phyloP scores from a whole-genome alignment of 192 early-diverging fungal genomes.

The Entomortierella chlamydospora region DNA sequence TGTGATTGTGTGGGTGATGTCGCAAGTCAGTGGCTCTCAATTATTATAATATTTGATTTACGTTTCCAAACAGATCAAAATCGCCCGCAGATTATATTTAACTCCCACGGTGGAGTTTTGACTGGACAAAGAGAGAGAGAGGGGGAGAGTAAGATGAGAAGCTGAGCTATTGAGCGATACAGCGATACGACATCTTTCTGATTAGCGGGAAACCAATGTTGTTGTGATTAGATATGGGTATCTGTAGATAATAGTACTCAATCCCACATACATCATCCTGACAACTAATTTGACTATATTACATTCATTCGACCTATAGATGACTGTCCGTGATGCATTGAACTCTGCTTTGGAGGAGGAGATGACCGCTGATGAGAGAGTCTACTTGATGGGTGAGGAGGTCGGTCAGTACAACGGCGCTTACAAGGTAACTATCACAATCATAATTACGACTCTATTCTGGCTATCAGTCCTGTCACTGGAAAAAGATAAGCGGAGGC shows the following conservation, averaged over 20 bases:
- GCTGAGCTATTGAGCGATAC: background rate
- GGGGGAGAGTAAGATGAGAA: background rate
- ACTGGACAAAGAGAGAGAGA: background rate
- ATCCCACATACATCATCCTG: no score
- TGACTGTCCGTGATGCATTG: slow-evolving; percentile 97
- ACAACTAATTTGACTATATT: background rate
- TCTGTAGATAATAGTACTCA: no score
- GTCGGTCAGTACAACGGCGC: slow-evolving; percentile 99
- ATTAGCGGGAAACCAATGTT: background rate
- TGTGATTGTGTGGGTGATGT: background rate
- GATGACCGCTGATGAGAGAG: slow-evolving; percentile 89
- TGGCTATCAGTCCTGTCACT: no score
- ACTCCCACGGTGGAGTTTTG: slow-evolving; percentile 16
- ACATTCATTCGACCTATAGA: slow-evolving; percentile 64
- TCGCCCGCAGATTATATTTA: slow-evolving; percentile 6
- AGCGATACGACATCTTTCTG: no score
- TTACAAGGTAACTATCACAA: slow-evolving; percentile 85
- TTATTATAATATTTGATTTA: slow-evolving; percentile 11
- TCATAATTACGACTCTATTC: no score
- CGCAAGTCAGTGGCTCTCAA: slow-evolving; percentile 8
- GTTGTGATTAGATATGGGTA: slow-evolving; percentile 3
- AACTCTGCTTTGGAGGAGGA: slow-evolving; percentile 99
- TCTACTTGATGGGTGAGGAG: slow-evolving; percentile 96
- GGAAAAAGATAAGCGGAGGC: no score
- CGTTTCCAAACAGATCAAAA: slow-evolving; percentile 14